Evolutionary conservation across 1,284 basidiomycete species (phyloP).

Genomic region (Moesziomyces globuligerus): DNA sequence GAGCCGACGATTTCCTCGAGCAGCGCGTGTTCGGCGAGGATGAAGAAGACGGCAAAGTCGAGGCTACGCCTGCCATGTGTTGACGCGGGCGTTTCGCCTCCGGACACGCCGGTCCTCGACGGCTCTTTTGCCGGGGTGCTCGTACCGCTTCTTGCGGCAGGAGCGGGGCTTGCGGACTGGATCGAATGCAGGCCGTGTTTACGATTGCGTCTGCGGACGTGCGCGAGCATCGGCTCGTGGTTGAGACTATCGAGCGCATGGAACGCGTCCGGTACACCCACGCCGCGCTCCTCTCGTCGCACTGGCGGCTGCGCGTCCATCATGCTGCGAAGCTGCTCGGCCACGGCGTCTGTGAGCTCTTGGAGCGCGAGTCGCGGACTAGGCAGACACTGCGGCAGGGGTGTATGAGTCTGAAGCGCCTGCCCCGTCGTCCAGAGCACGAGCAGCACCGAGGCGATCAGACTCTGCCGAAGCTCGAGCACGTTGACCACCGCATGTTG

Average conservation of each 20-base stretch:
- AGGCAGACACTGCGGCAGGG: conserved; percentile 70
- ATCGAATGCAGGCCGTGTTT: conserved; percentile 59
- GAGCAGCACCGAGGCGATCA: conserved; percentile 69
- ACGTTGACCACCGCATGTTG: conserved; percentile 70
- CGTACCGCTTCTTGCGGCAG: conserved; percentile 2
- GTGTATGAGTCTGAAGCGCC: conserved; percentile 68
- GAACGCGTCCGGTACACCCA: conserved; percentile 30
- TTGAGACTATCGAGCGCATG: conserved; percentile 37
- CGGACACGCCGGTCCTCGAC: conserved; percentile 5
- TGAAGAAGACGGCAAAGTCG: conserved; percentile 53
- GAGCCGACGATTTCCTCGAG: conserved; percentile 50
- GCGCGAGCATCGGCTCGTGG: conserved; percentile 6
- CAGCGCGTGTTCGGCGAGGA: conserved; percentile 61
- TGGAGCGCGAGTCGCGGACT: conserved; percentile 67
- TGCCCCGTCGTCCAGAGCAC: conserved; percentile 69
- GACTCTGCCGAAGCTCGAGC: conserved; percentile 69
- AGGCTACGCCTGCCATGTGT: conserved; percentile 7
- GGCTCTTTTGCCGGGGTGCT: conserved; percentile 1
- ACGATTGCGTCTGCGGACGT: conserved; percentile 22
- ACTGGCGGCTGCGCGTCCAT: conserved; percentile 1
- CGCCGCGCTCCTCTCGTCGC: no score
- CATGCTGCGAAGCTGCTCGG: conserved; percentile 32
- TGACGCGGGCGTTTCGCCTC: conserved; percentile 9
- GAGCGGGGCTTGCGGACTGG: conserved; percentile 18
- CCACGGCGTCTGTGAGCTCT: conserved; percentile 53